phyloP scores from a whole-genome alignment of 306 rosid species.

The Cyclanthera cordifolia region DNA sequence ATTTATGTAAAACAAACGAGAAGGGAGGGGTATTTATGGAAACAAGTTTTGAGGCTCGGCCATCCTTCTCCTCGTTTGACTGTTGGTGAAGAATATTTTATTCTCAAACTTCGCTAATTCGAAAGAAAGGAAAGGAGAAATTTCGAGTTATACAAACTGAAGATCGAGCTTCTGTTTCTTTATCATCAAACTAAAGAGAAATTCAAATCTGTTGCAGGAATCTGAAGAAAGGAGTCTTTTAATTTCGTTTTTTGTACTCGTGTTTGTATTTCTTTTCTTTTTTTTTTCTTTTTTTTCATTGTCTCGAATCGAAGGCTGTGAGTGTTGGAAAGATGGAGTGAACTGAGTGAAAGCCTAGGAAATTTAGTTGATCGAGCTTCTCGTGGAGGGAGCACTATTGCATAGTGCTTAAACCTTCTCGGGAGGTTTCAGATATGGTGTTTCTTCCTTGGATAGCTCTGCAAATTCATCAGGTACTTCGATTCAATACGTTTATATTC shows the following conservation, averaged over 20 bases:
- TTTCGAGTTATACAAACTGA: neutral
- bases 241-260: neutral
- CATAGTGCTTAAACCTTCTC: conserved; percentile 7
- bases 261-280: neutral
- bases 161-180: neutral
- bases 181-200: neutral
- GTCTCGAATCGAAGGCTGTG: neutral
- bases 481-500: neutral
- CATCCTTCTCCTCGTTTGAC: conserved; percentile 8
- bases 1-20: neutral
- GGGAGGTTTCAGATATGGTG: conserved; percentile 9
- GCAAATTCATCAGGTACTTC: conserved; percentile 14
- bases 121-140: neutral
- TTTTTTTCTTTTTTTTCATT: neutral
- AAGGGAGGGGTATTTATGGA: neutral
- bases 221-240: neutral
- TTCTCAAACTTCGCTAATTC: neutral
- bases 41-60: neutral
- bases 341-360: neutral
- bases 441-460: neutral
- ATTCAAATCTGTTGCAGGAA: neutral
- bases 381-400: neutral
- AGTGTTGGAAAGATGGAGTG: conserved; percentile 1
- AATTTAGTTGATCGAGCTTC: conserved; percentile 5
- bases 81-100: conserved; percentile 10